Evolutionary conservation across 2,329 filamentous ascomycete species (phyloP), one percentile per base, ranked within the genome.

Genomic region (Fusarium sp.): DNA sequence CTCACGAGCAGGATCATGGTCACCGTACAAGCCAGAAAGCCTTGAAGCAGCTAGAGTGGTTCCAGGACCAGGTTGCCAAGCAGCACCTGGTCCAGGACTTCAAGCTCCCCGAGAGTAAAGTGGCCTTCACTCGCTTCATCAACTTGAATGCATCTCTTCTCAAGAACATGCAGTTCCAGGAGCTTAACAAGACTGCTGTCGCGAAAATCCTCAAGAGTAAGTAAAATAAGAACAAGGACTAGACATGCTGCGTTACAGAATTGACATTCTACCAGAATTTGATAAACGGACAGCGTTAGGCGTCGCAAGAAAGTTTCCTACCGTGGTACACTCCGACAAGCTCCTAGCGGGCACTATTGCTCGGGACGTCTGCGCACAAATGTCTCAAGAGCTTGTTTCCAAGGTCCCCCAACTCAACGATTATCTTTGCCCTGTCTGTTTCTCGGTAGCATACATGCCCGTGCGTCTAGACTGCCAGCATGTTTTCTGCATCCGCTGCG

Each of bases 151-250:
- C 88, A 25, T 86, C 88, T 55, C 85, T 97, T n/a, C 84, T 97
- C n/a, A 90, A 90, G 66, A 91, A 92, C 54, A 84, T 97, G 69
- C 90, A 91, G 63, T 97, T 97, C 73, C 92, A 94, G 75, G 93
- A 96, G 76, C 90, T 97, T 70, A 97, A 97, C 75, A 88, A 88
- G 70, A 87, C 87, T 30, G 94, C 94, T 2, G 88, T 96, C 74
- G 84, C 83, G 34, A 97, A 97, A 79, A 97, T 97, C 54, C 81
- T 97, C 56, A 97, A 97, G 79, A 97, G 91, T 92, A 78, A 67
- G 86, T 79, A 12, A 29, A 27, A 15, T 79, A 9, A 27, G 30
- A 18, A 18, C 22, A 12, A 15, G 3, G n/a, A 30, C 22, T 8
- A 13, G 16, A 10, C 27, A 41, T 46, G 15, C 12, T 20, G n/a